Conservation (phyloP, 2,329 filamentous ascomycete species). For the Colletotrichum viniferum region DNA sequence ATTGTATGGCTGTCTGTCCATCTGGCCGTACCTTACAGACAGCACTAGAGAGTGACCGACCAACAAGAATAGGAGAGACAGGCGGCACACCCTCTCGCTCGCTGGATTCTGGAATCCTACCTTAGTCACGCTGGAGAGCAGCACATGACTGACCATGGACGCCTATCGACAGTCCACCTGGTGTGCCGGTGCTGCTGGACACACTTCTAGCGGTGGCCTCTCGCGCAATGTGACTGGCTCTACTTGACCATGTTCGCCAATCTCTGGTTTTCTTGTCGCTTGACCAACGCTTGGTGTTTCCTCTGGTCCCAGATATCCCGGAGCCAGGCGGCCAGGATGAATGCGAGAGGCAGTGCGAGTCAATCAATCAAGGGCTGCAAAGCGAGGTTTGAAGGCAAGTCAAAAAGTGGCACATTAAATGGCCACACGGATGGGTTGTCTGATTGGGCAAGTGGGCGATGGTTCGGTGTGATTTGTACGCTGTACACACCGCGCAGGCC, state of each 20-base stretch:
- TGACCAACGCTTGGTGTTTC: constrained; percentile 1
- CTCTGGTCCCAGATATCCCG: background rate
- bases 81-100: background rate
- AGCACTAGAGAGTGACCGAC: background rate
- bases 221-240: background rate
- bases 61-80: background rate
- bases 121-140: background rate
- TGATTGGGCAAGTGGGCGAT: constrained; percentile 1
- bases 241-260: background rate
- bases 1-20: background rate
- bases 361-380: constrained; percentile 9
- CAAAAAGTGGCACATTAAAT: constrained; percentile 4
- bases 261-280: background rate
- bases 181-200: too few species aligned
- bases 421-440: constrained; percentile 8
- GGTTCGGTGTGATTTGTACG: constrained; percentile 14
- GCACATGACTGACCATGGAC: background rate
- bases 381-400: constrained; percentile 3
- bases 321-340: background rate
- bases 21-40: background rate
- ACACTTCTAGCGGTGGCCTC: background rate
- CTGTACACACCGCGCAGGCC: background rate
- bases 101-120: background rate
- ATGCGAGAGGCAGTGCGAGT: background rate
- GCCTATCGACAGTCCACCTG: background rate